These are phyloP conservation scores for Globisporangium perplexum DNA, from an alignment of 352 stramenopile genomes.

Conservation along the genomic window DNA sequence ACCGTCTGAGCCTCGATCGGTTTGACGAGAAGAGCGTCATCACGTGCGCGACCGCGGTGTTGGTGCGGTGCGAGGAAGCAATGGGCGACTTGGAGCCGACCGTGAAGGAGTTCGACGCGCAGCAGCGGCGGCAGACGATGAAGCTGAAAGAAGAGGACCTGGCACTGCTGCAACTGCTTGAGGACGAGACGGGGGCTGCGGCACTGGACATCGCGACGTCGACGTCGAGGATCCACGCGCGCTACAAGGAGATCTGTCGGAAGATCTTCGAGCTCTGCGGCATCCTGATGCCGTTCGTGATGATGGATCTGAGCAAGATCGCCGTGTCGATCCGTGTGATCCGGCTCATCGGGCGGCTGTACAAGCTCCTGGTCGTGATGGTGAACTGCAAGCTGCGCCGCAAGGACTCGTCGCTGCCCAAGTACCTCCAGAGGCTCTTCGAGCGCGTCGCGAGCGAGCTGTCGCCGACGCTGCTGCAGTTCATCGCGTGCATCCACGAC, in stretches of 20 bases:
- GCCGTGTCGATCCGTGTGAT: constrained; percentile 34
- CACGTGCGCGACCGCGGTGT: constrained; percentile 23
- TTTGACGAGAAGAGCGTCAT: constrained; percentile 30
- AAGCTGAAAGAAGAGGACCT: constrained; percentile 38
- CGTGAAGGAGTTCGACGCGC: constrained; percentile 31
- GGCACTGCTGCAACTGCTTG: constrained; percentile 25
- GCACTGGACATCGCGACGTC: constrained; percentile 19
- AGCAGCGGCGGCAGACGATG: constrained; percentile 26
- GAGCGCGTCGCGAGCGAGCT: constrained; percentile 35
- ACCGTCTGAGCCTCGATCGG: constrained; percentile 15
- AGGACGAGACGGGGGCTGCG: constrained; percentile 26
- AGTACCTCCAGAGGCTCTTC: constrained; percentile 40
- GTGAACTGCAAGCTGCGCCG: constrained; percentile 34
- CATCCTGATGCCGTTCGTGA: constrained; percentile 35
- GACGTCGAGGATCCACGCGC: constrained; percentile 11
- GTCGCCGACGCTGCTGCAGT: constrained; percentile 37
- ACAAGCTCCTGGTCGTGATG: constrained; percentile 41
- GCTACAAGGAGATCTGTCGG: constrained; percentile 29
- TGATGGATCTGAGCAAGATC: constrained; percentile 34
- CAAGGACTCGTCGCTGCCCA: constrained; percentile 34
- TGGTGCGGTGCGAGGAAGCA: constrained; percentile 25
- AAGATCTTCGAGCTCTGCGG: constrained; percentile 29
- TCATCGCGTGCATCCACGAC: constrained; percentile 47
- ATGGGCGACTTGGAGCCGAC: constrained; percentile 20
- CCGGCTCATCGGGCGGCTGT: constrained; percentile 34